phyloP scores from a whole-genome alignment of 768 basidiomycete species.

The Amanita rubescens region DNA sequence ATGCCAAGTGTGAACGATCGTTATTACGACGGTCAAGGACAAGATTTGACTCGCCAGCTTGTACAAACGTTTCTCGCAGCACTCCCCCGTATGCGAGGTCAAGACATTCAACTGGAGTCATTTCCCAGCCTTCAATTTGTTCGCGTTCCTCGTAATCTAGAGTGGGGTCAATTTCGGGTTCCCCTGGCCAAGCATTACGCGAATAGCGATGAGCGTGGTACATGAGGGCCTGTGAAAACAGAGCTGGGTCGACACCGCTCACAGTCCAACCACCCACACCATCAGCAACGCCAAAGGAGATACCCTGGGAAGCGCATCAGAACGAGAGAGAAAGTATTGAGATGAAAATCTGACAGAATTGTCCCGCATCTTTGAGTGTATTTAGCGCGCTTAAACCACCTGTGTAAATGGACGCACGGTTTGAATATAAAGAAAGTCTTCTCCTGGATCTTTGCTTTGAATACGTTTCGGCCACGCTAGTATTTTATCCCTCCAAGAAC shows the following conservation, averaged over 20 bases:
- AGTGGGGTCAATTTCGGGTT: conserved; percentile 76
- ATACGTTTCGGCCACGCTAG: conserved; percentile 39
- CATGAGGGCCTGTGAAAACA: conserved; percentile 91
- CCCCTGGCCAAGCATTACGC: conserved; percentile 70
- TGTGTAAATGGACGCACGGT: conserved; percentile 38
- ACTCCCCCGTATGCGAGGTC: conserved; percentile 68
- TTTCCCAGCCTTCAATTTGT: conserved; percentile 68
- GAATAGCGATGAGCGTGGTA: conserved; percentile 75
- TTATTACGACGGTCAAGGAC: background rate
- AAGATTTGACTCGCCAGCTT: conserved; percentile 48
- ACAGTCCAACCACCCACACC: conserved; percentile 92
- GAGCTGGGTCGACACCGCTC: conserved; percentile 75
- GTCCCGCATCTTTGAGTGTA: conserved; percentile 55
- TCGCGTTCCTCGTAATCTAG: conserved; percentile 64
- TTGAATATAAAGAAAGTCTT: conserved; percentile 56
- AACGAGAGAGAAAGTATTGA: conserved; percentile 10
- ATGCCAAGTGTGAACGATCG: conserved; percentile 1
- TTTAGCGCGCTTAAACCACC: background rate
- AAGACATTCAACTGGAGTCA: conserved; percentile 64
- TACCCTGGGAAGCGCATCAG: conserved; percentile 44
- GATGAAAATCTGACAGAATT: conserved; percentile 52
- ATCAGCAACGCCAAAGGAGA: conserved; percentile 82
- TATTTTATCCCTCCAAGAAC: conserved; percentile 61
- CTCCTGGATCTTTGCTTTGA: conserved; percentile 32
- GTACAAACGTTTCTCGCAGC: conserved; percentile 54